phyloP scores from a whole-genome alignment of 345 rosid species.

The Dimocarpus longan region DNA sequence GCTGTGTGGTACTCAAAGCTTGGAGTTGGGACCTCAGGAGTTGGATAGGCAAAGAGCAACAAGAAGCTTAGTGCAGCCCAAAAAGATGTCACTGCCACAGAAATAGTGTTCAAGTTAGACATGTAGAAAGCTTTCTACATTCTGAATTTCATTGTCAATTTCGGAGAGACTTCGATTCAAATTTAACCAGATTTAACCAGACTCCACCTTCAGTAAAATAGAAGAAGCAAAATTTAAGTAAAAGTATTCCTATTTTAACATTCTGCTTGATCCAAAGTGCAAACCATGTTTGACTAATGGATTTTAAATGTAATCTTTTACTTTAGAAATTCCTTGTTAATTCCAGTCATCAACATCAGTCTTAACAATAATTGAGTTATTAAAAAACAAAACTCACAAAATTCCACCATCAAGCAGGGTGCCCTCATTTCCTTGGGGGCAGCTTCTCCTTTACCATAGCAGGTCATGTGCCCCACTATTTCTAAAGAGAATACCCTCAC shows the following conservation, averaged over 20 bases:
- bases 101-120: constrained; percentile 12
- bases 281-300: neutral
- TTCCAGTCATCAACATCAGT: neutral
- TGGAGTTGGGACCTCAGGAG: constrained; percentile 91
- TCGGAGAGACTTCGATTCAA: neutral
- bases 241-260: neutral
- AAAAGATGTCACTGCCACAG: constrained; percentile 75
- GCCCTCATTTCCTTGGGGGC: neutral
- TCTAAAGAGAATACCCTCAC: neutral
- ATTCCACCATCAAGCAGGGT: neutral
- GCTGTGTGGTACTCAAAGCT: constrained; percentile 96
- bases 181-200: constrained; percentile 20
- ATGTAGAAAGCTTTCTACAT: constrained; percentile 3
- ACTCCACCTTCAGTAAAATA: neutral
- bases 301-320: neutral
- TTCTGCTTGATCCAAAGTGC: neutral
- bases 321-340: neutral
- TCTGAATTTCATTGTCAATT: constrained; percentile 8
- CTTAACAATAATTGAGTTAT: neutral
- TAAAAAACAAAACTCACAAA: neutral
- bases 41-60: constrained; percentile 95
- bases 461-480: neutral
- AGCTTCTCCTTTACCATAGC: neutral
- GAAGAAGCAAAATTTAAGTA: neutral
- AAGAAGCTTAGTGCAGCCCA: constrained; percentile 88